Percentiles rank a stretch among this genome's conserved stretches.
phyloP scores from a whole-genome alignment of 169 alveolate genomes.

The Plasmodium falciparum region DNA sequence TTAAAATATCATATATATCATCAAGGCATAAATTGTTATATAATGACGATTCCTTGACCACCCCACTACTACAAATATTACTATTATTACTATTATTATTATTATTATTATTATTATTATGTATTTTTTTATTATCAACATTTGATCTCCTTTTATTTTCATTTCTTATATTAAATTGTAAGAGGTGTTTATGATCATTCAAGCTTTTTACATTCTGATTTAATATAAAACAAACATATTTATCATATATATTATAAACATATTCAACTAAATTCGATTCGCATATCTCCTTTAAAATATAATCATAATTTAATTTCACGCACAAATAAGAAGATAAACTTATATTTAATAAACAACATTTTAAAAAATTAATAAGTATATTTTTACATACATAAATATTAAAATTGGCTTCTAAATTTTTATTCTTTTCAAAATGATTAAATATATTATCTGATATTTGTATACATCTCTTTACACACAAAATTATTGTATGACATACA shows the following conservation, averaged over 20 bases:
- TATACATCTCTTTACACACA: conserved; percentile 52
- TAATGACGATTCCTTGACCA: neutral
- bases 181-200: conserved; percentile 14
- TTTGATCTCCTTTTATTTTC: conserved; percentile 7
- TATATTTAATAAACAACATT: conserved; percentile 28
- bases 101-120: neutral
- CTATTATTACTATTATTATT: neutral
- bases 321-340: conserved; percentile 55
- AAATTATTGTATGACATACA: conserved; percentile 39
- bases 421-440: conserved; percentile 21
- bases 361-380: conserved; percentile 55
- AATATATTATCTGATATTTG: conserved; percentile 28
- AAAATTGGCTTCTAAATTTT: conserved; percentile 44
- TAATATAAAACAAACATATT: conserved; percentile 51
- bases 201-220: conserved; percentile 32
- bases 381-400: conserved; percentile 61
- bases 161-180: conserved; percentile 6
- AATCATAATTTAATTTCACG: conserved; percentile 48
- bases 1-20: conserved; percentile 47
- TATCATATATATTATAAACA: conserved; percentile 51
- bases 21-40: conserved; percentile 17
- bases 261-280: conserved; percentile 36
- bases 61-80: neutral
- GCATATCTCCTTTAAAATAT: conserved; percentile 39
- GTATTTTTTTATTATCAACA: neutral